phyloP scores from a whole-genome alignment of 2,329 filamentous ascomycete genomes.

The Xylariaceae sp. region DNA sequence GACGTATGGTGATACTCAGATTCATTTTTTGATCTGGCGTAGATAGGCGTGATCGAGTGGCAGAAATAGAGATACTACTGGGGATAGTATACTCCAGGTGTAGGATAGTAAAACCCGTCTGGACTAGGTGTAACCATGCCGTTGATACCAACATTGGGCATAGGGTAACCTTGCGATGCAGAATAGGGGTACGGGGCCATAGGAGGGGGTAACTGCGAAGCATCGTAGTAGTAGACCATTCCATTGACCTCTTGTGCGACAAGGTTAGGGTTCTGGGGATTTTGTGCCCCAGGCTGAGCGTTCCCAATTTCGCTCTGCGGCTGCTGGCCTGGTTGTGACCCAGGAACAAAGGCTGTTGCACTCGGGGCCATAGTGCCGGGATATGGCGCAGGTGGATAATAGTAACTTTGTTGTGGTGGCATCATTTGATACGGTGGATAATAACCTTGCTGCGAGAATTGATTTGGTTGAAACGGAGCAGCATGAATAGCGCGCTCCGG shows the following conservation, averaged over 20 bases:
- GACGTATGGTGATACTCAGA: neutral
- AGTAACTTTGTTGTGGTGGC: constrained; percentile 68
- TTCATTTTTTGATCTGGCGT: neutral
- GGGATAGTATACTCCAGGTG: constrained; percentile 63
- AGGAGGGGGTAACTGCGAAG: constrained; percentile 70
- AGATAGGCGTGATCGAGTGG: neutral
- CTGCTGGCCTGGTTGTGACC: constrained; percentile 54
- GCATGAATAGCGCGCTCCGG: constrained; percentile 92
- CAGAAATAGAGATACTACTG: constrained; percentile 51
- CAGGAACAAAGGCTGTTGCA: constrained; percentile 65
- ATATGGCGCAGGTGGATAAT: constrained; percentile 66
- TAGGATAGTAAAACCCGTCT: constrained; percentile 74
- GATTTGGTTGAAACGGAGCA: constrained; percentile 82
- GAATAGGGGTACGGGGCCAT: constrained; percentile 55
- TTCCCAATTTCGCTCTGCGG: constrained; percentile 44
- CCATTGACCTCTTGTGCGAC: constrained; percentile 91
- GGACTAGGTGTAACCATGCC: constrained; percentile 78
- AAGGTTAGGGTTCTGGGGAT: constrained; percentile 61
- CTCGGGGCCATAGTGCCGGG: constrained; percentile 42
- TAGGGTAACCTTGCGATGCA: constrained; percentile 58
- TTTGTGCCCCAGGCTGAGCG: constrained; percentile 52
- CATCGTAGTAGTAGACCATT: constrained; percentile 94
- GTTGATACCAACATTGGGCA: constrained; percentile 69
- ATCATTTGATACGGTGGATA: constrained; percentile 66
- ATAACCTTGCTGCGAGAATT: constrained; percentile 65